These are phyloP conservation scores for Acmispon strigosus DNA, from an alignment of 306 rosid species.

Conservation along the genomic window DNA sequence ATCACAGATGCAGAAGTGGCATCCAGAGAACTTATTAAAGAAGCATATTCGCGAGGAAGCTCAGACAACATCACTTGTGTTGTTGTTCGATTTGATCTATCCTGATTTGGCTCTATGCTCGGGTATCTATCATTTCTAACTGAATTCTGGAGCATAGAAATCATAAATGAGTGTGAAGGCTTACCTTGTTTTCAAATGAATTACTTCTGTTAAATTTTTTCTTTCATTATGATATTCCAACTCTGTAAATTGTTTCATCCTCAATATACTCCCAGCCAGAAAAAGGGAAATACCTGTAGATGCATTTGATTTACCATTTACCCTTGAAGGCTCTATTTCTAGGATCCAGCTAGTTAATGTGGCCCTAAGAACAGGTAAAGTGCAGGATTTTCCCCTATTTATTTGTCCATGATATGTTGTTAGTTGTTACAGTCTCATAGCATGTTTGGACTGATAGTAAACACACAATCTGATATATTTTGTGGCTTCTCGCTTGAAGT, in stretches of 20 bases:
- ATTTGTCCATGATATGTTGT: constrained; percentile 5
- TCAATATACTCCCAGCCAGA: background rate
- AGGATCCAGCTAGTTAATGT: constrained; percentile 12
- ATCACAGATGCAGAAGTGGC: constrained; percentile 74
- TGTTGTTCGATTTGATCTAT: constrained; percentile 66
- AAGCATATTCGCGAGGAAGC: constrained; percentile 77
- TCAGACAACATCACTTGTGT: constrained; percentile 86
- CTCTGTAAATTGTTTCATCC: constrained; percentile 7
- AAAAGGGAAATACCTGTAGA: constrained; percentile 1
- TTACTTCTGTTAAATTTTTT: background rate
- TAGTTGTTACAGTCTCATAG: background rate
- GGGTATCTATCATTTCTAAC: constrained; percentile 20
- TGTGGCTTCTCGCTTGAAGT: too few species aligned
- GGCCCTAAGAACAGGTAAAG: constrained; percentile 2
- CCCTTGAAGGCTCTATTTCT: background rate
- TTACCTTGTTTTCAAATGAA: background rate
- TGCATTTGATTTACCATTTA: constrained; percentile 14
- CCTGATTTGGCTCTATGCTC: constrained; percentile 28
- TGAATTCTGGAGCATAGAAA: constrained; percentile 12
- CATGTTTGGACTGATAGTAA: too few species aligned
- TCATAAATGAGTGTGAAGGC: background rate
- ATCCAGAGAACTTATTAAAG: constrained; percentile 60
- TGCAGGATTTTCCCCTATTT: background rate
- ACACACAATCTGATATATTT: too few species aligned
- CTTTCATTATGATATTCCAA: constrained; percentile 21